Conservation (phyloP, 164 flowering plant genomes). For the Taxillus chinensis region DNA sequence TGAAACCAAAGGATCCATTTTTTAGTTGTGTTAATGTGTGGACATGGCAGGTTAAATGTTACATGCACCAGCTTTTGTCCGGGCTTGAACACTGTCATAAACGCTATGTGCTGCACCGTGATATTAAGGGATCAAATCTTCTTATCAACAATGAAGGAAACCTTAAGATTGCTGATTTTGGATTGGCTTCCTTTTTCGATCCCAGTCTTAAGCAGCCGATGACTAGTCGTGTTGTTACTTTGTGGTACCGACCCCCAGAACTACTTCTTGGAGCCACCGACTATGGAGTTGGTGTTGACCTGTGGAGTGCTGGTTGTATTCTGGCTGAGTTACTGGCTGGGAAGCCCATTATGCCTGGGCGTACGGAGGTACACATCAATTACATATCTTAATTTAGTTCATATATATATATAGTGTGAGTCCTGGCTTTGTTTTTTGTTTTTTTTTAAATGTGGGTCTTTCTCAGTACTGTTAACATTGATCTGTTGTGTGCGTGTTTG, state of each 20-base stretch:
- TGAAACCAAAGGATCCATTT: not conserved
- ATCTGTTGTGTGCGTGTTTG: too few relatives aligned
- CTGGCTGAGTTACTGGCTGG: slow-evolving; percentile 79
- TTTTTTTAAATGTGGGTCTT: not conserved
- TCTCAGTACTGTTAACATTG: too few relatives aligned
- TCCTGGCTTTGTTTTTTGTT: not conserved
- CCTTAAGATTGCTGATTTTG: slow-evolving; percentile 83
- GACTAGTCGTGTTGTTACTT: slow-evolving; percentile 66
- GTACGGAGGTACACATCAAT: slow-evolving; percentile 54
- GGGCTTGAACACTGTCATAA: slow-evolving; percentile 64
- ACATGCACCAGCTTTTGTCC: slow-evolving; percentile 46
- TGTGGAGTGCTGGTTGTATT: slow-evolving; percentile 96
- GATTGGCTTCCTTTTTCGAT: slow-evolving; percentile 49
- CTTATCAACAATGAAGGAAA: slow-evolving; percentile 65
- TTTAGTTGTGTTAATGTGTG: not conserved
- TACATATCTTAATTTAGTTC: not conserved
- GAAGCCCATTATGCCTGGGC: slow-evolving; percentile 90
- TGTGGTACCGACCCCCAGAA: slow-evolving; percentile 65
- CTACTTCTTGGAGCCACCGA: slow-evolving; percentile 87
- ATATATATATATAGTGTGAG: not conserved
- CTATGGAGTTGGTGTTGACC: slow-evolving; percentile 80
- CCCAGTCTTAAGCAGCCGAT: slow-evolving; percentile 66
- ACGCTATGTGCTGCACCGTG: slow-evolving; percentile 56
- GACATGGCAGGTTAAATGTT: slow-evolving; percentile 48
- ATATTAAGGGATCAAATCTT: slow-evolving; percentile 88